Evolutionary conservation across 371 early-diverging fungal genomes (phyloP).

Genomic region (Parasitella parasitica): DNA sequence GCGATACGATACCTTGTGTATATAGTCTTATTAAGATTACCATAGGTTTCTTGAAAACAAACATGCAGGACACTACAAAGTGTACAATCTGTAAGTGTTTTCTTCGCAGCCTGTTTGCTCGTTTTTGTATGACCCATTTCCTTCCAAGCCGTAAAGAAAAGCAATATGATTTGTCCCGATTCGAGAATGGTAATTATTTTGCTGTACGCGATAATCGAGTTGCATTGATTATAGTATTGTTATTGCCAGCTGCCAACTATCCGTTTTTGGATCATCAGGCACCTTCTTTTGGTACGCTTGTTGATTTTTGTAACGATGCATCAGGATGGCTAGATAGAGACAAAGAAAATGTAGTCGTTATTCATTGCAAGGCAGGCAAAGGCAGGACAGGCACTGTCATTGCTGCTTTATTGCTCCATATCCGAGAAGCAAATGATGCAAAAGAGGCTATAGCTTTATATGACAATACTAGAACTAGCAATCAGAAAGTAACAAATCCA

Average conservation of each 20-base stretch:
- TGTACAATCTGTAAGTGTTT: constrained; percentile 65
- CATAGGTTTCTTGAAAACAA: constrained; percentile 59
- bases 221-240: background rate
- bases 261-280: constrained; percentile 72
- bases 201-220: background rate
- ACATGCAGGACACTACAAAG: constrained; percentile 62
- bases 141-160: constrained; percentile 55
- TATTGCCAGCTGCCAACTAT: constrained; percentile 46
- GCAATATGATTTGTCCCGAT: constrained; percentile 33
- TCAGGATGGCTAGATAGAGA: constrained; percentile 50
- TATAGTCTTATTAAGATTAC: background rate
- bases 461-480: constrained; percentile 51
- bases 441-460: constrained; percentile 60
- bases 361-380: constrained; percentile 83
- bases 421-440: constrained; percentile 37
- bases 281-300: constrained; percentile 59
- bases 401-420: constrained; percentile 56
- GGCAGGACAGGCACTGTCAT: constrained; percentile 77
- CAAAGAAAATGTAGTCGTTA: constrained; percentile 55
- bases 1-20: background rate
- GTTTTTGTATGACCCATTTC: background rate
- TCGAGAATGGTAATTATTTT: constrained; percentile 13
- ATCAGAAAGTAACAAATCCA: constrained; percentile 45
- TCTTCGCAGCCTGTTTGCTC: background rate
- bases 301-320: constrained; percentile 61